phyloP scores from a whole-genome alignment of 345 rosid genomes.

The thale cress (Arabidopsis thaliana) region TAIR10.1 NC_003075.7:11417501-11418000 shows the following conservation, averaged over 20 bases:
- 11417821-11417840: neutral
- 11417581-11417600: neutral
- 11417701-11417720: neutral
- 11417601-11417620: neutral
- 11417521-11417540: neutral
- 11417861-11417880: slow-evolving; percentile 31
- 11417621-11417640: neutral
- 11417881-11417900: neutral
- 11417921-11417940: slow-evolving; percentile 38
- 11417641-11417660: neutral
- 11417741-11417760: neutral
- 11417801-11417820: slow-evolving; percentile 9
- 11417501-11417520: slow-evolving; percentile 29
- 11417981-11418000: slow-evolving; percentile 36
- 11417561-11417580: neutral
- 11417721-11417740: neutral
- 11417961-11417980: slow-evolving; percentile 40
- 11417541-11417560: neutral
- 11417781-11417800: too few species aligned
- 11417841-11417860: neutral
- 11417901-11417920: slow-evolving; percentile 27
- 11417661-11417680: neutral
- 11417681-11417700: neutral
- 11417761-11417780: neutral
- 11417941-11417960: slow-evolving; percentile 18